Evolutionary conservation across 768 basidiomycete species (phyloP).

Genomic region (Chlorophyllum brunneum): DNA sequence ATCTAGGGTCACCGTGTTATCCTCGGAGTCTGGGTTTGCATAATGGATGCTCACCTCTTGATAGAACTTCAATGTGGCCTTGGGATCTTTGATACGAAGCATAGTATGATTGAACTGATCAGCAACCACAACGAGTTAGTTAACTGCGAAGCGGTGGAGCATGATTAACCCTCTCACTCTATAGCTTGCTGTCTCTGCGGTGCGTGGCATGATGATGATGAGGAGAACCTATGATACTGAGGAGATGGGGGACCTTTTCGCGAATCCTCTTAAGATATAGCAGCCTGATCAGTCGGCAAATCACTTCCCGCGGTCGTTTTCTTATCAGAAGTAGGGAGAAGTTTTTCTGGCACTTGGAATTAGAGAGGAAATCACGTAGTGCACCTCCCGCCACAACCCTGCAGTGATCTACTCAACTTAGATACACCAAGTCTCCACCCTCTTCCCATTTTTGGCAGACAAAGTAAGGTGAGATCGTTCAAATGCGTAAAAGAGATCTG

Average conservation of each 20-base stretch:
- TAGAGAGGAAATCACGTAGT: too few species aligned
- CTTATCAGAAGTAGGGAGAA: too few species aligned
- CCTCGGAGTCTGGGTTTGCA: background rate
- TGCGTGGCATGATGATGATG: conserved; percentile 65
- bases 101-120: conserved; percentile 83
- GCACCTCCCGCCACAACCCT: too few species aligned
- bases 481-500: conserved; percentile 32
- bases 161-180: conserved; percentile 33
- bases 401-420: too few species aligned
- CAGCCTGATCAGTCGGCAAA: too few species aligned
- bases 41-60: conserved; percentile 43
- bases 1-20: conserved; percentile 35
- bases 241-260: background rate
- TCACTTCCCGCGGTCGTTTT: too few species aligned
- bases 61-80: conserved; percentile 79
- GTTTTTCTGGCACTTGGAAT: too few species aligned
- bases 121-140: too few species aligned
- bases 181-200: conserved; percentile 62
- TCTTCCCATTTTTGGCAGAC: conserved; percentile 42
- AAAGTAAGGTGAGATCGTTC: conserved; percentile 39
- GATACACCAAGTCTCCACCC: too few species aligned
- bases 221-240: too few species aligned
- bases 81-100: conserved; percentile 86
- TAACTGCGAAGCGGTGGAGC: background rate
- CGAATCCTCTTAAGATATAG: background rate